Evolutionary conservation across 108 stramenopile species (phyloP), one percentile per base, ranked within the genome.

Genomic region (Poteriospumella lacustris): DNA sequence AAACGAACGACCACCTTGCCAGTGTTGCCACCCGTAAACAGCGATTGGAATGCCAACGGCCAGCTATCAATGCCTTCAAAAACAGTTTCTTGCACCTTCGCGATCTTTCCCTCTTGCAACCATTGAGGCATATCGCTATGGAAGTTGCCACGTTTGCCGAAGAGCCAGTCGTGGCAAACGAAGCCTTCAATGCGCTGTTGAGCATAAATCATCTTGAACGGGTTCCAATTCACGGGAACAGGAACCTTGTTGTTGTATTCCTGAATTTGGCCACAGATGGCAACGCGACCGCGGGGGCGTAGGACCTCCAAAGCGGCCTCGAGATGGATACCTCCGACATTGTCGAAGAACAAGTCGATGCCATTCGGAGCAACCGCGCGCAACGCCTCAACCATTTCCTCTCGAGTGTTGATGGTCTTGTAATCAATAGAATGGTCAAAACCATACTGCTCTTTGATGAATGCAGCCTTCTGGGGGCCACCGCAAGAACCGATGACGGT

Each of bases 311-410:
- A 15, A 1, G 68, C 79, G 34, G 44, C 79, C 31, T 76, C 76
- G 24, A 52, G 44, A 44, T 72, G 79, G 39, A 72, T 72, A 28
- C 62, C 60, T 24, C 79, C 79, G 3, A 79, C 79, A 67, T 72
- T 72, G 24, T 79, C 79, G 36, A 79, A 79, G 59, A 9, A 70
- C 68, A 79, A 1, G 59, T 79, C 79, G 59, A 79, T 43, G 42
- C 79, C 79, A 26, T 70, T 67, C 1, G 79, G 69, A 3, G 42
- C 58, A 5, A 5, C 2, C 28, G 1, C 24, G 36, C 19, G 1
- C 3, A 79, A 9, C 28, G 9, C 3, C 12, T 2, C 2, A 1
- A 1, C 47, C 1, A 72, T 2, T 1, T 79, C 68, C 5, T 2
- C 68, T 42, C 33, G 2, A 2, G 12, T 38, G 31, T 44, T 38